These are phyloP conservation scores for Arthromyces matolae DNA, from an alignment of 768 basidiomycete species.

Conservation along the genomic window DNA sequence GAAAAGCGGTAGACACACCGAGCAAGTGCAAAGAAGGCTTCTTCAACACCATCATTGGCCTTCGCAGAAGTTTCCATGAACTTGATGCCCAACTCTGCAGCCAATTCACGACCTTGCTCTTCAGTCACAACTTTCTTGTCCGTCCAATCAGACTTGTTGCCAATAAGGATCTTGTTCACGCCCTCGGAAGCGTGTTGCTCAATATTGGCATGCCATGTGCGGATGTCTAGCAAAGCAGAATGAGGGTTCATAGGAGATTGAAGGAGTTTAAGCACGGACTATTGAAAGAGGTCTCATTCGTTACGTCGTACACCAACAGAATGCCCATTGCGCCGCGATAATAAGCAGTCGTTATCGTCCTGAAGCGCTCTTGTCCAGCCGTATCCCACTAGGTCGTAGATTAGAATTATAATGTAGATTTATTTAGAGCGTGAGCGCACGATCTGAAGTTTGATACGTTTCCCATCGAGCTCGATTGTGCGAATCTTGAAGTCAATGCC, in stretches of 20 bases:
- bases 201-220: slow-evolving; percentile 96
- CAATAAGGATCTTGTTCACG: slow-evolving; percentile 98
- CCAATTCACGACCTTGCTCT: slow-evolving; percentile 89
- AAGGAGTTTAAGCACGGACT: slow-evolving; percentile 51
- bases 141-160: slow-evolving; percentile 98
- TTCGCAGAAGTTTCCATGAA: slow-evolving; percentile 99
- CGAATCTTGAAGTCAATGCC: slow-evolving; percentile 99
- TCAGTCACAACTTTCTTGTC: slow-evolving; percentile 92
- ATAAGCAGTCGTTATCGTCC: slow-evolving; percentile 98
- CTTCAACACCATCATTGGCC: slow-evolving; percentile 95
- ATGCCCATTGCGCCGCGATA: slow-evolving; percentile 99
- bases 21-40: slow-evolving; percentile 96
- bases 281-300: slow-evolving; percentile 91
- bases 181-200: slow-evolving; percentile 99
- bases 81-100: slow-evolving; percentile 88
- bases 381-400: slow-evolving; percentile 83
- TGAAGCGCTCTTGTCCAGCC: slow-evolving; percentile 96
- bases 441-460: slow-evolving; percentile 98
- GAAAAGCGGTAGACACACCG: slow-evolving; percentile 50
- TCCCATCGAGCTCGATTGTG: slow-evolving; percentile 96
- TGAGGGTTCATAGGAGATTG: slow-evolving; percentile 2
- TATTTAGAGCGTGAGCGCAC: slow-evolving; percentile 42
- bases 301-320: slow-evolving; percentile 96
- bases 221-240: slow-evolving; percentile 65
- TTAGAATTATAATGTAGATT: neutral